Percentiles rank a stretch among this genome's conserved stretches.
Evolutionary conservation across 345 rosid genomes (phyloP).

Genomic region (Eucalyptus virginea): DNA sequence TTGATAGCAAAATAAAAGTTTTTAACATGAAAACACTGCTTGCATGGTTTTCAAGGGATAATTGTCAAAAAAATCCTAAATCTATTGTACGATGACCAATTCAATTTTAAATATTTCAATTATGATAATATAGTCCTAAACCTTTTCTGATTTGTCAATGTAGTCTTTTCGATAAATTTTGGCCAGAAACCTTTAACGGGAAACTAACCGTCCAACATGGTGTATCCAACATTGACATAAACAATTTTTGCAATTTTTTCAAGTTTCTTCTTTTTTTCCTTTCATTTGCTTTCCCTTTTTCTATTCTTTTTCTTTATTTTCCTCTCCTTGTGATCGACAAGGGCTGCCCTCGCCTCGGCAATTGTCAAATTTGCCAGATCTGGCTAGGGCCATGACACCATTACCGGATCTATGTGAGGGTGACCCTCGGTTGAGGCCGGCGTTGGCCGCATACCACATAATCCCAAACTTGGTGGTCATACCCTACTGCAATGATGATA

Average conservation of each 20-base stretch:
- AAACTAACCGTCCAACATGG: neutral
- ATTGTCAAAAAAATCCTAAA: neutral
- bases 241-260: neutral
- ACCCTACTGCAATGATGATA: neutral
- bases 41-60: neutral
- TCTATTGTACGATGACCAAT: rapidly evolving
- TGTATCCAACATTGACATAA: rapidly evolving
- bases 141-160: neutral
- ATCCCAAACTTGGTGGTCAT: neutral
- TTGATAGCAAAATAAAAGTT: neutral
- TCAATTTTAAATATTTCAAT: neutral
- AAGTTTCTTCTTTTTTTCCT: neutral
- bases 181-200: rapidly evolving
- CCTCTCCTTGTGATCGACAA: neutral
- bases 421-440: rapidly evolving
- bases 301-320: neutral
- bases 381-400: neutral
- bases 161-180: neutral
- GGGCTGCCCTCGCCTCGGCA: neutral
- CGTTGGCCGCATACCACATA: neutral
- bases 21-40: neutral
- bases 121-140: neutral
- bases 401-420: neutral
- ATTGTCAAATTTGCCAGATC: neutral
- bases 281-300: too few relatives aligned